Base-by-base conservation (phyloP, 768 basidiomycete species). In the Sistotremastrum niveocremeum region DNA sequence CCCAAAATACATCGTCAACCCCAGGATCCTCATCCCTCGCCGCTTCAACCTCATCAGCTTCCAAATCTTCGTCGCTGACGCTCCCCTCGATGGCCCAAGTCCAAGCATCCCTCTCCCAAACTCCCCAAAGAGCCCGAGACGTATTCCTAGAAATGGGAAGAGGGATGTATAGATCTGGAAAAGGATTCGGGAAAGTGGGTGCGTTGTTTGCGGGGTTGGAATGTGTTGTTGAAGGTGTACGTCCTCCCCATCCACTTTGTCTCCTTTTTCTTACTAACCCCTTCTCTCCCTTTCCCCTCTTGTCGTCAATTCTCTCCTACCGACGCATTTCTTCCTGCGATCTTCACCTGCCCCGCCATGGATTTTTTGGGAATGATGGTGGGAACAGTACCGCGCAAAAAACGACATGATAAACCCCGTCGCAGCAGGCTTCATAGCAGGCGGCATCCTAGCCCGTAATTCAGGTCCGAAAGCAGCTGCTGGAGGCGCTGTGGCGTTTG, bases 351-450 rank as follows among this genome's bases (percentile, higher is more conserved):
- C 20, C 20, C 20, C 20, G 20, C 45, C 10, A 28, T 47, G 7
- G 5, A 10, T 12, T 39, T 30, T 42, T 39, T 41, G 32, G 28
- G 37, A 37, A 9, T n/a, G n/a, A 12, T 37, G 7, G 3, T n/a
- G 11, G 3, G 5, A 34, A 2, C 50, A 95, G 93, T 98, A 95
- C 64, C 89, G 94, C 39, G 93, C 89, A 6, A 90, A 81, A 65
- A 93, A 95, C 57, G 94, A 98, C 61, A 86, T 97, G 54, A 81
- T 79, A 46, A 98, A 98, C 60, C 84, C 89, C 7, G 75, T 89
- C 11, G 74, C 80, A 8, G 82, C 86, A 5, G 94, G 94, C 1
- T 89, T 94, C 60, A 60, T 91, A 4, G 77, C 90, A 3, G 94
- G 94, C 31, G 90, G 84, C 35, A 68, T 95, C 12, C 76, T 97